Conservation (phyloP, 345 rosid species). For the Salix brachista region DNA sequence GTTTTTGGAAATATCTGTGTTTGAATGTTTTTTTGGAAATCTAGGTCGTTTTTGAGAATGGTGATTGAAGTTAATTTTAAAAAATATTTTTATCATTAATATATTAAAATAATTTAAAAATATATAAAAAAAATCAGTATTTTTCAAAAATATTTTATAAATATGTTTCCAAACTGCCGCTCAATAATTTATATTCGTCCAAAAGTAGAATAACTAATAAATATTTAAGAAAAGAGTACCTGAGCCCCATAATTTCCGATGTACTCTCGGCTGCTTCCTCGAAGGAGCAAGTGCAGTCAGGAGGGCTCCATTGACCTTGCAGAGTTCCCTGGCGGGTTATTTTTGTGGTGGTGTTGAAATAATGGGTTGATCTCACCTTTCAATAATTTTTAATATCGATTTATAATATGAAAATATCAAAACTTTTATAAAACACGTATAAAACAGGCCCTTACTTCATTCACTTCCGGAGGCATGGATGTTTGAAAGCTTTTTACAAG, state of each 20-base stretch:
- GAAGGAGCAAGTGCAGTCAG: conserved; percentile 55
- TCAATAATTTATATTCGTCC: not conserved
- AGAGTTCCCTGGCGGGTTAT: conserved; percentile 48
- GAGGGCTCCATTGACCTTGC: conserved; percentile 41
- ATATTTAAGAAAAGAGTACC: conserved; percentile 26
- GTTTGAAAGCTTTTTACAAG: conserved; percentile 58
- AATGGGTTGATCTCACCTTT: conserved; percentile 68
- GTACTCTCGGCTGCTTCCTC: conserved; percentile 47
- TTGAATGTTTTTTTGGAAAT: no score
- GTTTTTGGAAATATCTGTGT: no score
- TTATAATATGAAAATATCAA: no score
- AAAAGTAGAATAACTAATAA: not conserved
- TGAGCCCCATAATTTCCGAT: conserved; percentile 61
- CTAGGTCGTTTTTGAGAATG: no score
- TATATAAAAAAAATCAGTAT: no score
- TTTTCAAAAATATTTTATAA: no score
- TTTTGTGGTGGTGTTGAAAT: conserved; percentile 50
- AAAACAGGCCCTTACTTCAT: conserved; percentile 42
- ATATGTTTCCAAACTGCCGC: no score
- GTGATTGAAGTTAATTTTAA: no score
- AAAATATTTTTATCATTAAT: no score
- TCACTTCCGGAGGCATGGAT: conserved; percentile 57
- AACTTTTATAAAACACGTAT: no score
- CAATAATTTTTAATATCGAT: not conserved
- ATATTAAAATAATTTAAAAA: no score